Conservation (phyloP, 306 rosid genomes). For the Trifolium pratense region DNA sequence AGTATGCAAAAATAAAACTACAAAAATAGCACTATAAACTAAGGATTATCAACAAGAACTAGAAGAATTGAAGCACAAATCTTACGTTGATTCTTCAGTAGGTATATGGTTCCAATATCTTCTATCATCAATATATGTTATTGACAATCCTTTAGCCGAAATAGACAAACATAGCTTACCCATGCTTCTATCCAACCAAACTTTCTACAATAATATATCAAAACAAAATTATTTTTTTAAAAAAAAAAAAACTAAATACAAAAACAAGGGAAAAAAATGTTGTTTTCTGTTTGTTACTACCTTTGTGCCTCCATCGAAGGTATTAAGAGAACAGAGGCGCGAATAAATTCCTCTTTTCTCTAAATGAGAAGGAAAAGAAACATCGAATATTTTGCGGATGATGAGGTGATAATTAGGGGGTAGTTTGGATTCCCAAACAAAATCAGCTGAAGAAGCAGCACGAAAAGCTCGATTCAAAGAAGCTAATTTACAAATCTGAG, state of each 20-base stretch:
- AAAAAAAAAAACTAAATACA: not conserved
- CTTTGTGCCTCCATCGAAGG: slow-evolving; percentile 77
- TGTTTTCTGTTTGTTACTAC: slow-evolving; percentile 52
- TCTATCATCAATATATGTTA: slow-evolving; percentile 84
- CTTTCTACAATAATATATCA: slow-evolving; percentile 55
- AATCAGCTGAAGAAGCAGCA: slow-evolving; percentile 83
- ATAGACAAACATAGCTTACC: slow-evolving; percentile 78
- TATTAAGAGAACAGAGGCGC: slow-evolving; percentile 56
- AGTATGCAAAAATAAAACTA: too few relatives aligned
- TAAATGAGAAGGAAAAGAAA: slow-evolving; percentile 39
- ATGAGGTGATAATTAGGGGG: slow-evolving; percentile 66
- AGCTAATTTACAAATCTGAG: slow-evolving; percentile 76
- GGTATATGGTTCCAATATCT: slow-evolving; percentile 75
- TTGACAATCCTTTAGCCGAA: slow-evolving; percentile 75
- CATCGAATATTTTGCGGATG: slow-evolving; percentile 47
- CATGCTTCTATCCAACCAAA: slow-evolving; percentile 81
- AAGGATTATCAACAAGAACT: too few relatives aligned
- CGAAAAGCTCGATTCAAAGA: slow-evolving; percentile 78
- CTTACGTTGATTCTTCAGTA: slow-evolving; percentile 75
- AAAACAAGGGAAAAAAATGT: too few relatives aligned
- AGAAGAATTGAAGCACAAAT: too few relatives aligned
- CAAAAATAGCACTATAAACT: too few relatives aligned
- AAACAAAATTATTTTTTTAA: not conserved
- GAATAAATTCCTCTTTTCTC: slow-evolving; percentile 72
- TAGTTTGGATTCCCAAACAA: slow-evolving; percentile 89